Base-by-base conservation (phyloP, 2,329 filamentous ascomycete genomes). In the Phialemoniopsis sp. region DNA sequence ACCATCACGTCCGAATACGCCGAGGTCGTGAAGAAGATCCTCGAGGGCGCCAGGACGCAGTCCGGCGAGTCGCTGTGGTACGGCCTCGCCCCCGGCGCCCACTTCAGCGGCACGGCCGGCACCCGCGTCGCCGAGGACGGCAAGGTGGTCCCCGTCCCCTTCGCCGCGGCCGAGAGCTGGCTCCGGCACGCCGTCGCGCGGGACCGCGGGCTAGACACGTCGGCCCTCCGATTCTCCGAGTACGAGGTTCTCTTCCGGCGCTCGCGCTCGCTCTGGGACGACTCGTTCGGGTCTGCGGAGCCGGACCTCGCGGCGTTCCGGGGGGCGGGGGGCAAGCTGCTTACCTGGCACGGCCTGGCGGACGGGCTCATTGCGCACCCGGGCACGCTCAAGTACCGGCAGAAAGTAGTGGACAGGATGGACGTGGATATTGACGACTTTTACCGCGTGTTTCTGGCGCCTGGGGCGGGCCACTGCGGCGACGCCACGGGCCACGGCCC, bases 261-360 rank as follows among this genome's bases (percentile, higher is more conserved):
- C 46, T 42, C 18, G 29, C 15, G 6, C 34, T 34, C 3, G 15
- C 38, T 10, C n/a, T n/a, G n/a, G n/a, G n/a, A n/a, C n/a, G n/a
- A n/a, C n/a, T n/a, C n/a, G n/a, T 41, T 52, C 16, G 45, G 39
- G 34, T 44, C 52, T 14, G 41, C 42, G 13, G 48, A 66, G 39
- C 63, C 68, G 1, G 68, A 75, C 40, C 57, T 76, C 4, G 65
- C 63, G 1, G 48, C 52, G 3, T 74, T 74, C 56, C 52, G 64
- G 12, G 38, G 52, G 0, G 49, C 58, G 1, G 70, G 70, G 19
- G 70, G 68, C 13, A 76, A 75, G 48, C 47, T 76, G 14, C 53
- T 76, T 8, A 66, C 68, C 44, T 76, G 63, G 56, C 73, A 78
- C 51, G 72, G 72, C 31, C 35, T 55, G 36, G 36, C 40, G 14